Percentiles rank a stretch among this genome's conserved stretches.
Conservation (phyloP, 2,329 filamentous ascomycete genomes). For the Colletotrichum cuscutae region DNA sequence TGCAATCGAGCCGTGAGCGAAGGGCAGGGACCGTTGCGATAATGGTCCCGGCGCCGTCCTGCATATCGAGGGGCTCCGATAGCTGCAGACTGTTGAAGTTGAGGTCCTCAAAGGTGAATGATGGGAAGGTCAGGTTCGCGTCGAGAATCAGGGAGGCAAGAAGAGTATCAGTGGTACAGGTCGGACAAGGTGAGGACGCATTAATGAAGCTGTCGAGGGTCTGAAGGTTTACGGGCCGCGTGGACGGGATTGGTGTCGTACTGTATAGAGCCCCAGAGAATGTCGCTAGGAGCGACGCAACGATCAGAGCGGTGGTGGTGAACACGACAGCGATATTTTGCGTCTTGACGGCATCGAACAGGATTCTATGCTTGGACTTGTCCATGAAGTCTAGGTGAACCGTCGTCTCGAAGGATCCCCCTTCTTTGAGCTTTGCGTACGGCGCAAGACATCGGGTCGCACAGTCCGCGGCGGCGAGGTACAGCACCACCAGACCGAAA, state of each 20-base stretch:
- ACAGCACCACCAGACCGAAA: slow-evolving; percentile 42
- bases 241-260: slow-evolving; percentile 40
- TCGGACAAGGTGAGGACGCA: slow-evolving; percentile 32
- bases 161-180: slow-evolving; percentile 42
- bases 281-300: slow-evolving; percentile 44
- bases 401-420: slow-evolving; percentile 42
- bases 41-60: slow-evolving; percentile 31
- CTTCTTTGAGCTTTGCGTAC: slow-evolving; percentile 42
- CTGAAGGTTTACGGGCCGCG: slow-evolving; percentile 39
- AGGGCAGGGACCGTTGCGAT: slow-evolving; percentile 43
- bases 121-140: slow-evolving; percentile 47
- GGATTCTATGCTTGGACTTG: slow-evolving; percentile 40
- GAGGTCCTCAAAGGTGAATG: slow-evolving; percentile 48
- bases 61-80: slow-evolving; percentile 20
- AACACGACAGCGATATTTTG: slow-evolving; percentile 42
- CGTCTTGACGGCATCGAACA: slow-evolving; percentile 41
- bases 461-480: slow-evolving; percentile 45
- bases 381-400: slow-evolving; percentile 47
- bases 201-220: slow-evolving; percentile 45
- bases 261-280: slow-evolving; percentile 47
- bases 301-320: slow-evolving; percentile 41
- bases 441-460: slow-evolving; percentile 46
- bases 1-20: slow-evolving; percentile 44
- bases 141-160: slow-evolving; percentile 48
- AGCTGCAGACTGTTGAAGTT: slow-evolving; percentile 37